Evolutionary conservation across 2,329 filamentous ascomycete species (phyloP), one percentile per base, ranked within the genome.

Genomic region (Cadophora sp.): DNA sequence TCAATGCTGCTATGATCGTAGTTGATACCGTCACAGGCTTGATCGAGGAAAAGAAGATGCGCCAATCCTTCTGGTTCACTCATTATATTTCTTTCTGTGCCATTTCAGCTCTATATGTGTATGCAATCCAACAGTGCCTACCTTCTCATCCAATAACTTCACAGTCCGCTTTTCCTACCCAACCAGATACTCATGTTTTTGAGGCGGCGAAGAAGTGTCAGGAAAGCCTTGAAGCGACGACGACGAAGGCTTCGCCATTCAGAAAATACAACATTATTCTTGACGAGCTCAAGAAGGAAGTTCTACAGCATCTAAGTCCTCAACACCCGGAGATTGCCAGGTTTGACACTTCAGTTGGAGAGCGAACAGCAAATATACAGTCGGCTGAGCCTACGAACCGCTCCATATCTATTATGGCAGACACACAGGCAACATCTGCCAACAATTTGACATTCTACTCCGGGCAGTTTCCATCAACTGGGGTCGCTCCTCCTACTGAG

Each of bases 41-140:
- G 79, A 79, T 24, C 71, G 76, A 1, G 78, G 79, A 6, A 79
- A 75, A 11, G 77, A 78, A 45, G 78, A 81, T 83, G 58, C 68
- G 53, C 14, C 66, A 68, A 18, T 24, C 66, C 11, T 70, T 66
- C 53, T 62, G 63, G 68, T 85, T 83, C 73, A 85, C 82, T 27
- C 82, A 84, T 45, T 85, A 85, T 68, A 82, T 85, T 4, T 81
- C 83, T 0, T 86, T 86, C 65, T 86, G 83, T 68, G 83, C 84
- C 0, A 78, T 87, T 0, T 82, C 83, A 0, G 83, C 86, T 4
- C 76, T 85, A 0, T 87, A 86, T 65, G 81, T 87, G 2, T 85
- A 83, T 78, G 78, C 83, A 53, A 86, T 87, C 18, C 83, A 74
- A 22, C 83, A 73, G 22, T 59, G 53, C 16, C 27, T 53, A 18